Evolutionary conservation across 768 basidiomycete species (phyloP), one percentile per base, ranked within the genome.

Genomic region (Podaxis carcinomalis): DNA sequence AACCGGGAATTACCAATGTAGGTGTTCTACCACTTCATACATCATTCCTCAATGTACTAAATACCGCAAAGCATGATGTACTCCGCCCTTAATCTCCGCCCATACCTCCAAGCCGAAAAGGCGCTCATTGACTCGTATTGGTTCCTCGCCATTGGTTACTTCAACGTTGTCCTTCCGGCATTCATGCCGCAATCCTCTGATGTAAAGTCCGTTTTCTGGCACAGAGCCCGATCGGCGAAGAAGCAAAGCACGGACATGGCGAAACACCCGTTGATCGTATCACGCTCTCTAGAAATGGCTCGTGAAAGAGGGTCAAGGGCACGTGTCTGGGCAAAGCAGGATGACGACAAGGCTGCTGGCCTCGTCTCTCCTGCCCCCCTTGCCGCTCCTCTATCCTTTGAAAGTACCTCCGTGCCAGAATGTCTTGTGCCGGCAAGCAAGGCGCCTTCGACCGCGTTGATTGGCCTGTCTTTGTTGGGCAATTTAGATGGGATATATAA

Each of bases 401-500:
- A 49, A 51, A 53, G 61, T 65, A 62, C 71, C 52, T 73, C 73
- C 4, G 52, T 61, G 23, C 59, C 59, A 16, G 59, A 61, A 13
- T 37, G 13, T 28, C 59, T 61, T 4, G 59, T 61, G 3, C 52
- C 44, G 16, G 27, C 52, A 23, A 61, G 52, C 21, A 79, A 75
- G 55, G 74, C 77, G 0, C 85, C 89, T 23, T 85, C 84, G 1
- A 71, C 72, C 1, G 89, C 88, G 9, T 77, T 94, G 51, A 80
- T 93, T 61, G 92, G 92, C 0, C 73, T 93, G 49, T 94, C 92
- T 4, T 78, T 95, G 62, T 78, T 93, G n/a, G 92, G 92, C 1
- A 93, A 92, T 68, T 76, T 93, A 56, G 91, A 93, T 69, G 88
- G 83, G 2, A 89, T 87, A 32, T 94, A 93, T 75, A 84, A 86